These are phyloP conservation scores for Phytophthora lateralis DNA, from an alignment of 352 stramenopile species.

Conservation along the genomic window DNA sequence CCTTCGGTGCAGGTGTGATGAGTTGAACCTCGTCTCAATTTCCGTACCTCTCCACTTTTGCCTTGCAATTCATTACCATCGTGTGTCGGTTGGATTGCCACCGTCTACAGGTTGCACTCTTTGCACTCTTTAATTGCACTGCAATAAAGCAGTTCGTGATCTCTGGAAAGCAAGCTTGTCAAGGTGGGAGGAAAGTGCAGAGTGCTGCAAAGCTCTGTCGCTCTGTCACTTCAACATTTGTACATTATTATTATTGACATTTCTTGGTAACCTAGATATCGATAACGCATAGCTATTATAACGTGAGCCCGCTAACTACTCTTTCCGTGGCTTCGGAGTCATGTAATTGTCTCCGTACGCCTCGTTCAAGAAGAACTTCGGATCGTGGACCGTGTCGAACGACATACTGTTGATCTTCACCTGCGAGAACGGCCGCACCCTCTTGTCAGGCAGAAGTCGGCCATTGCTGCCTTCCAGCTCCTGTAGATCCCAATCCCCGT, in stretches of 20 bases:
- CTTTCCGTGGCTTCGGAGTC: slow-evolving; percentile 24
- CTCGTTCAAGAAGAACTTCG: slow-evolving; percentile 35
- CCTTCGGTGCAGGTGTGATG: background rate
- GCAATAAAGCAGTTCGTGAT: no score
- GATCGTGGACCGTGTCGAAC: slow-evolving; percentile 43
- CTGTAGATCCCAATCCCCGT: slow-evolving; percentile 26
- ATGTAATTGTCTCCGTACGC: slow-evolving; percentile 46
- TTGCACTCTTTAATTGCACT: no score
- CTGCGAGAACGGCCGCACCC: slow-evolving; percentile 33
- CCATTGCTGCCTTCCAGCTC: slow-evolving; percentile 26
- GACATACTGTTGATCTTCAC: slow-evolving; percentile 37
- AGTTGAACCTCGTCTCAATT: no score
- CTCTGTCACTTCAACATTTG: background rate
- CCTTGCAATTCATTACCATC: no score
- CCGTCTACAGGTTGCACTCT: no score
- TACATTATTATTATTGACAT: background rate
- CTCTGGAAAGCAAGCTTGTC: no score
- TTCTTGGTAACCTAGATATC: background rate
- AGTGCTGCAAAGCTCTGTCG: no score
- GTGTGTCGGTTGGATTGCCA: no score
- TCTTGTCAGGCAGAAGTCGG: slow-evolving; percentile 15
- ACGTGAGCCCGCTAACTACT: background rate
- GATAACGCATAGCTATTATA: background rate
- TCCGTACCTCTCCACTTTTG: no score
- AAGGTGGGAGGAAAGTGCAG: no score